phyloP scores from a whole-genome alignment of 192 early-diverging fungal genomes.

The Pilaira anomala region DNA sequence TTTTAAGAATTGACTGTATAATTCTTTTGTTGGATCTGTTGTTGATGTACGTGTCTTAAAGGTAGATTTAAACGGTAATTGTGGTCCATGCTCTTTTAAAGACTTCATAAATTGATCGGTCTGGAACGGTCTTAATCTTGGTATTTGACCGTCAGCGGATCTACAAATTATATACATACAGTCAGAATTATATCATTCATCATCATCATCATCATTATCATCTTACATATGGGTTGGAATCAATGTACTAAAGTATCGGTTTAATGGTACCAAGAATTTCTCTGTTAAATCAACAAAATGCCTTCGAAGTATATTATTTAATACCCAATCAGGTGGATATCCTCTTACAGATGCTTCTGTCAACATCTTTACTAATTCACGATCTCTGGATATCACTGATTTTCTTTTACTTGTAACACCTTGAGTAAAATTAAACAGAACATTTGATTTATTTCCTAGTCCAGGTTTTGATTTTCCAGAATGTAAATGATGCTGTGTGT shows the following conservation, averaged over 20 bases:
- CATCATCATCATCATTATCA: no score
- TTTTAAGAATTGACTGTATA: constrained; percentile 87
- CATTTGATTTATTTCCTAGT: constrained; percentile 41
- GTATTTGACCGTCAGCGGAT: constrained; percentile 4
- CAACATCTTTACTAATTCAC: constrained; percentile 72
- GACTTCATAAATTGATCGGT: constrained; percentile 72
- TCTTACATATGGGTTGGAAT: constrained; percentile 66
- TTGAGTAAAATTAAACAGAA: constrained; percentile 49
- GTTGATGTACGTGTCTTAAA: constrained; percentile 52
- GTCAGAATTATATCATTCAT: background rate
- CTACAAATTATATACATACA: background rate
- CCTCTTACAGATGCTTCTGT: constrained; percentile 70
- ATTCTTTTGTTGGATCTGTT: constrained; percentile 63
- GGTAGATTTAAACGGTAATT: constrained; percentile 45
- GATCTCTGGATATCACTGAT: constrained; percentile 79
- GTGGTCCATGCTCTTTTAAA: constrained; percentile 52
- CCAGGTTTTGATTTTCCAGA: constrained; percentile 20
- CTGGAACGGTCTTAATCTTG: constrained; percentile 71
- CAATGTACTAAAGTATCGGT: constrained; percentile 87
- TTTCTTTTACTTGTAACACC: constrained; percentile 70
- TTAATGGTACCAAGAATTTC: constrained; percentile 91
- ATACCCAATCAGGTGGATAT: constrained; percentile 63
- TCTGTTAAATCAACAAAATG: constrained; percentile 94
- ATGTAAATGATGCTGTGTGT: constrained; percentile 2
- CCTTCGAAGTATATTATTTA: constrained; percentile 90